Base-by-base conservation (phyloP, 1,284 basidiomycete genomes). In the Cerrena zonata region DNA sequence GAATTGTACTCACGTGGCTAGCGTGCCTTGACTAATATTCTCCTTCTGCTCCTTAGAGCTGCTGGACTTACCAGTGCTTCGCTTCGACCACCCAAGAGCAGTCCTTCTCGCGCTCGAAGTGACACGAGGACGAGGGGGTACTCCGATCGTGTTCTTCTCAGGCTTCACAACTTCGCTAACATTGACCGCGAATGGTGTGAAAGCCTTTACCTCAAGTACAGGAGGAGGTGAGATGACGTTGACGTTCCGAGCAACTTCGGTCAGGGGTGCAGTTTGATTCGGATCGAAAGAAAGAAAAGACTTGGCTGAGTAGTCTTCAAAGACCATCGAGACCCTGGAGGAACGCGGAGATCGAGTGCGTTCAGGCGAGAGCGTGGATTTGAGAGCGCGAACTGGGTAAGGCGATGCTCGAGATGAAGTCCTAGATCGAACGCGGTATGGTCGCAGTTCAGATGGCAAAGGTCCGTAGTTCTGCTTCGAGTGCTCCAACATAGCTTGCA, bases 401-500 rank as follows among this genome's bases (percentile, higher is more conserved):
- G 87, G 88, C 2, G 84, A 85, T 0, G 83, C 72, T 22, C 87
- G 73, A 37, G 87, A 89, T 21, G 76, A 74, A 0, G 80, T 86
- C 19, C 85, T 76, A 2, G 84, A 84, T 37, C 84, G 77, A 40
- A 76, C 65, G 25, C 82, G 78, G 52, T 73, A 77, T 27, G 73
- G 73, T 5, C 78, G 78, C 26, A 88, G 72, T 48, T 88, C 85
- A 0, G 78, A 79, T 0, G 88, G 81, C 12, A 90, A 75, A 12
- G 84, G 82, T 0, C 78, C 77, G 50, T 79, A 90, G 49, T 72
- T 84, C 64, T 84, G 74, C 43, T 85, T 70, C 0, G 88, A 89
- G 47, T 89, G 79, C 50, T 87, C 77, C 1, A 90, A 71, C 50
- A 91, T 67, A 0, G 83, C 85, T 56, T 79, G 76, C 81, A 90